Evolutionary conservation across 768 basidiomycete species (phyloP).

Genomic region (Lactarius evosmus): DNA sequence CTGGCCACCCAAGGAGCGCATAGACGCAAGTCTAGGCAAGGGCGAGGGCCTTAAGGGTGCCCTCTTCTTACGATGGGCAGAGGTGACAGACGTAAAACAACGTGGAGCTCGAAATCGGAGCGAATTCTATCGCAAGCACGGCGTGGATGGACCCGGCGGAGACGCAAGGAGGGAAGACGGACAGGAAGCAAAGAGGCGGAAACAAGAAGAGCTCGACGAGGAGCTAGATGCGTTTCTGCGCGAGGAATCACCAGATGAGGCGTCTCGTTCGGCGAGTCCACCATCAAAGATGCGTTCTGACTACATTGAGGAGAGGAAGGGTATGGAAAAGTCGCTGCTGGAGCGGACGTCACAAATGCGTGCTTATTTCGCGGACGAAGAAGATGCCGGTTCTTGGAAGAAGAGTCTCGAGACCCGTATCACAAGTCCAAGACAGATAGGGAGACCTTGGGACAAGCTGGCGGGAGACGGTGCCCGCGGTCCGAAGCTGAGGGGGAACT

Average conservation of each 20-base stretch:
- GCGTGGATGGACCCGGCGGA: constrained; percentile 50
- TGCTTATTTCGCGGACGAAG: constrained; percentile 34
- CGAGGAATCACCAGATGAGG: constrained; percentile 38
- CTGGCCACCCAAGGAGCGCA: constrained; percentile 79
- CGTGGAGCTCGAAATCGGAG: constrained; percentile 69
- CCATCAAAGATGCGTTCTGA: constrained; percentile 70
- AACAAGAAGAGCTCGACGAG: constrained; percentile 49
- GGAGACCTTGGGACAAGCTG: constrained; percentile 27
- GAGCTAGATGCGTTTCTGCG: constrained; percentile 70
- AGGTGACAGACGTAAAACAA: constrained; percentile 69
- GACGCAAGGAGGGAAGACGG: constrained; percentile 31
- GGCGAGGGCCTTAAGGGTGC: constrained; percentile 63
- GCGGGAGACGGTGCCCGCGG: constrained; percentile 18
- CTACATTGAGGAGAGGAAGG: constrained; percentile 48
- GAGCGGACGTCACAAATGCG: constrained; percentile 54
- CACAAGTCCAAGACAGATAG: constrained; percentile 30
- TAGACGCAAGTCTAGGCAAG: constrained; percentile 66
- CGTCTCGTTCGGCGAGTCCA: constrained; percentile 33
- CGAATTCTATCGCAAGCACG: constrained; percentile 77
- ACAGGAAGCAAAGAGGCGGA: constrained; percentile 35
- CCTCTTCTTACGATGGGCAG: constrained; percentile 77
- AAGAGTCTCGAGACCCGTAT: constrained; percentile 44
- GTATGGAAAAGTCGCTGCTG: constrained; percentile 43
- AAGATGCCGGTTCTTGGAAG: constrained; percentile 34
- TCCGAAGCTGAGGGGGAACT: constrained; percentile 6